Evolutionary conservation across 305 asterid genomes (phyloP), one percentile per base, ranked within the genome.

Genomic region (Fraxinus xanthoxyloides): DNA sequence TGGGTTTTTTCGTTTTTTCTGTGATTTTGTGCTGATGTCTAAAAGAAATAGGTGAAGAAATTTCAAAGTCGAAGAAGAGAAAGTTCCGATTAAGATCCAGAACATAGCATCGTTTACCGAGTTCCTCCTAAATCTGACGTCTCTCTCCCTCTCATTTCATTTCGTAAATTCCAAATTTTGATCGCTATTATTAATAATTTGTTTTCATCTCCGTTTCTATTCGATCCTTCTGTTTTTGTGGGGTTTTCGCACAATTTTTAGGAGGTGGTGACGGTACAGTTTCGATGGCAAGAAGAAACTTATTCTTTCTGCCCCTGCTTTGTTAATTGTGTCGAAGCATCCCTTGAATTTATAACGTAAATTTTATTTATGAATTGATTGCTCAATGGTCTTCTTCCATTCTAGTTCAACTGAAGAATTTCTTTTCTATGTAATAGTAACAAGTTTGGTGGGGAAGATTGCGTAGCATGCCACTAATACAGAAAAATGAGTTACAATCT

Each of bases 51-150:
- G 48, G 82, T 54, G 48, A 59, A 84, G 83, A 82, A 80, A 65
- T 77, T 82, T 87, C 85, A 69, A 84, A 87, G 88, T 87, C 88
- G 85, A 87, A 80, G 75, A 69, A 40, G 77, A 80, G 80, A 72
- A 30, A 75, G 79, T 74, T 40, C 19, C 30, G 72, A 17, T 32
- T 72, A 23, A 8, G 19, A 48, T 34, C 36, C n/a, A 67, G n/a
- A 67, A 67, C 32, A 40, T 48, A 74, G 79, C 70, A 31, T 77
- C 77, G 70, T 63, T 26, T 79, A 35, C 79, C 85, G 38, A 85
- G 82, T 75, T 83, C 86, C 36, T 78, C 59, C 31, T 78, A 80
- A 82, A 79, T 48, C 75, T 77, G 13, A 5, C 84, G 67, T 79
- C 21, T 48, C 69, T 59, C 38, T 40, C 78, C 40, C 54, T 54